Percentiles rank a stretch among this genome's conserved stretches.
These are phyloP conservation scores for Saccharum officinarum DNA, from an alignment of 176 grass and related monocot species.

Conservation along the genomic window DNA sequence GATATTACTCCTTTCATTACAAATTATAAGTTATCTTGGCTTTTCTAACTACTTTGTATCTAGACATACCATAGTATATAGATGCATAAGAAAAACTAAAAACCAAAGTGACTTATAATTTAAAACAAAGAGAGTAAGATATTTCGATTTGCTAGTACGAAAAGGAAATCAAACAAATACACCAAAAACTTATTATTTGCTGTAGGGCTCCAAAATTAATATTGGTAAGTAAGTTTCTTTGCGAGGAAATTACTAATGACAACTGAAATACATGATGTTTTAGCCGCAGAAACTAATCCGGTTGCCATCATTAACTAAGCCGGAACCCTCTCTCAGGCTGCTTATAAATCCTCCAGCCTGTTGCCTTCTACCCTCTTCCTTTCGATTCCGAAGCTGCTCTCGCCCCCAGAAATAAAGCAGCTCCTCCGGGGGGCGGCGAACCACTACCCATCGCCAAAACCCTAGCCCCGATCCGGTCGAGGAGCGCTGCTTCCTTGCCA, in stretches of 20 bases:
- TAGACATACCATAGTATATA: too few relatives aligned
- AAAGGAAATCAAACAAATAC: background rate
- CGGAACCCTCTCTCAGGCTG: background rate
- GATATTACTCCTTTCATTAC: too few relatives aligned
- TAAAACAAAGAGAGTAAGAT: too few relatives aligned
- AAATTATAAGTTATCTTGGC: too few relatives aligned
- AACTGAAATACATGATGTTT: background rate
- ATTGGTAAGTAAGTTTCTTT: background rate
- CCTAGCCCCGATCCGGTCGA: slow-evolving; percentile 63
- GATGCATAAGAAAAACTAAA: too few relatives aligned
- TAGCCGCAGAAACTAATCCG: background rate
- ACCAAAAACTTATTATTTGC: background rate
- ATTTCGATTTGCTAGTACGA: background rate
- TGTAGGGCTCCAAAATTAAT: background rate
- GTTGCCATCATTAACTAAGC: slow-evolving; percentile 15
- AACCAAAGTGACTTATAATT: too few relatives aligned
- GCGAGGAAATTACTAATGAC: background rate
- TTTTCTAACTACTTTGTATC: too few relatives aligned
- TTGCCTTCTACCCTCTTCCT: background rate
- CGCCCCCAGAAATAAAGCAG: slow-evolving; percentile 54
- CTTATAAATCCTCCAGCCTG: slow-evolving; percentile 38
- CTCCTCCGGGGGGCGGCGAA: slow-evolving; percentile 48
- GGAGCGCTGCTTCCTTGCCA: slow-evolving; percentile 48
- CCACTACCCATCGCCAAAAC: slow-evolving; percentile 37
- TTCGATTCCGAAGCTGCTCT: slow-evolving; percentile 35